These are phyloP conservation scores for Henckelia pumila DNA, from an alignment of 257 asterid species.

Conservation along the genomic window DNA sequence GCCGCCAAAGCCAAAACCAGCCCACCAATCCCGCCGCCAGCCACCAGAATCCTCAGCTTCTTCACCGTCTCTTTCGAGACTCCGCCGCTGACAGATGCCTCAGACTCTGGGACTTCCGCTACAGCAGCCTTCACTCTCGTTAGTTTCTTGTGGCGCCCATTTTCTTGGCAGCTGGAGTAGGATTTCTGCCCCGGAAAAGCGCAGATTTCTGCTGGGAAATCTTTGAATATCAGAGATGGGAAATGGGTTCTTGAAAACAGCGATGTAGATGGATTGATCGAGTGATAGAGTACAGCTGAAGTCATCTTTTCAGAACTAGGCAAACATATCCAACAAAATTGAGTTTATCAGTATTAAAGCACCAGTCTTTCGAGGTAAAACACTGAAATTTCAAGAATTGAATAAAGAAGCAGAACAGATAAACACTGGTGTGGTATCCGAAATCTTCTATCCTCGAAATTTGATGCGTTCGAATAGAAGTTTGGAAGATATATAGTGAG, in stretches of 20 bases:
- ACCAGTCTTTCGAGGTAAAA: neutral
- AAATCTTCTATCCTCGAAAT: neutral
- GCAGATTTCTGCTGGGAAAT: constrained; percentile 36
- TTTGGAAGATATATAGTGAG: neutral
- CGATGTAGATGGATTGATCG: constrained; percentile 49
- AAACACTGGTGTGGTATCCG: neutral
- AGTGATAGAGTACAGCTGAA: constrained; percentile 42
- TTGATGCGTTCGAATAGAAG: neutral
- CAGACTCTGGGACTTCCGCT: constrained; percentile 27
- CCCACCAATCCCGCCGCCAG: constrained; percentile 98
- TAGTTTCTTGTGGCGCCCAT: constrained; percentile 31
- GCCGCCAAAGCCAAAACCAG: constrained; percentile 92
- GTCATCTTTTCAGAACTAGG: constrained; percentile 31
- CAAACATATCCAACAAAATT: neutral
- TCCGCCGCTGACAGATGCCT: constrained; percentile 15
- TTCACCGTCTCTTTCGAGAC: constrained; percentile 29
- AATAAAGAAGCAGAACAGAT: neutral
- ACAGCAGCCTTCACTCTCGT: constrained; percentile 33
- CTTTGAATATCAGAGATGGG: constrained; percentile 34
- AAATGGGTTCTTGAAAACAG: constrained; percentile 40
- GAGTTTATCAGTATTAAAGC: neutral
- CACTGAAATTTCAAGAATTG: neutral
- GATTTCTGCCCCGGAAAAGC: constrained; percentile 28
- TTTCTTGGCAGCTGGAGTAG: constrained; percentile 21
- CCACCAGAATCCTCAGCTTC: constrained; percentile 76